Evolutionary conservation across 2,329 filamentous ascomycete genomes (phyloP).

Genomic region (Sclerotinia glacialis): DNA sequence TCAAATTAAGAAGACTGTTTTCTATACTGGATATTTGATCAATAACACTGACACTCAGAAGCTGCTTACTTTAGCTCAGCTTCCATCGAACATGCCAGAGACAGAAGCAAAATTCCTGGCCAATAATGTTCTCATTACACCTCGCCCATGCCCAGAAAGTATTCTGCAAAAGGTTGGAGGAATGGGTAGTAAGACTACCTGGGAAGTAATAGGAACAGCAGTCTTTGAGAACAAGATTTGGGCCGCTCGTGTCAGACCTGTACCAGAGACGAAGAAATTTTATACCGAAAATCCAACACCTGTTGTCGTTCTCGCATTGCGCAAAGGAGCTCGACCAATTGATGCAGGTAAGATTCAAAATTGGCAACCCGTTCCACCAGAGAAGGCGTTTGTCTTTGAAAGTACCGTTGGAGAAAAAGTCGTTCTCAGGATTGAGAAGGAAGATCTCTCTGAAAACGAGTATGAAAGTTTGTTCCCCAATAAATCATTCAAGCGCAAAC

Average conservation of each 20-base stretch:
- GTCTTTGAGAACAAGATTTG: conserved; percentile 78
- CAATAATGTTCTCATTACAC: conserved; percentile 88
- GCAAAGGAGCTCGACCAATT: conserved; percentile 70
- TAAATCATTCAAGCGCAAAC: conserved; percentile 60
- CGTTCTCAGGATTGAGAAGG: conserved; percentile 74
- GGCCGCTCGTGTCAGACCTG: conserved; percentile 76
- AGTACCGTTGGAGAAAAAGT: conserved; percentile 85
- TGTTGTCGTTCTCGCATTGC: conserved; percentile 77
- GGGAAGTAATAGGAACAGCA: conserved; percentile 77
- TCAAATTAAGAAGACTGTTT: conserved; percentile 80
- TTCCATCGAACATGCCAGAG: conserved; percentile 60
- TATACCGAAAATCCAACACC: conserved; percentile 79
- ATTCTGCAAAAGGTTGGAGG: conserved; percentile 84
- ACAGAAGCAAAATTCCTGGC: conserved; percentile 77
- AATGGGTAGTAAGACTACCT: conserved; percentile 76
- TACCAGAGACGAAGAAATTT: conserved; percentile 62
- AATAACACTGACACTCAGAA: conserved; percentile 66
- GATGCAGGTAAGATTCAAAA: conserved; percentile 79
- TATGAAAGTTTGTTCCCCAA: conserved; percentile 62
- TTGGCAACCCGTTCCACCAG: conserved; percentile 73
- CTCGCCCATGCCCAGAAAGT: conserved; percentile 66
- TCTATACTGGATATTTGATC: conserved; percentile 91
- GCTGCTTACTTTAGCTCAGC: conserved; percentile 65
- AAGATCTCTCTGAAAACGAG: conserved; percentile 59
- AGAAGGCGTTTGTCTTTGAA: conserved; percentile 74